A percentile compares a stretch with the other conserved stretches of the same genome.
Evolutionary conservation across 2,329 filamentous ascomycete genomes (phyloP).

Genomic region (Penicillium sp.): DNA sequence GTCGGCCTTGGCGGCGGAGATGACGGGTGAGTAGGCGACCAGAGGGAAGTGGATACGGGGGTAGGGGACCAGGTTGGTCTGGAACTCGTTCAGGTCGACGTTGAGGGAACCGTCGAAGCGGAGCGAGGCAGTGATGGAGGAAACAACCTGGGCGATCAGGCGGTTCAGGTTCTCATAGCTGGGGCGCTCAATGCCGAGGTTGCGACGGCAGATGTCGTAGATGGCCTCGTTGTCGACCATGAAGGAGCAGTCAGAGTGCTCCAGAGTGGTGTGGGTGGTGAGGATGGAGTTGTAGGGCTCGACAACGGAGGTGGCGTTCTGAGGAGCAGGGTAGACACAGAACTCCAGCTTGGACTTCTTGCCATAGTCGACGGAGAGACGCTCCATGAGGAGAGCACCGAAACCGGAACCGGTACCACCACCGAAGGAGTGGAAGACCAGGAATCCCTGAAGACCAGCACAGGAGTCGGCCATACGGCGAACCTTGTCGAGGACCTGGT

Average conservation of each 20-base stretch:
- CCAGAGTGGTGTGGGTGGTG: constrained; percentile 96
- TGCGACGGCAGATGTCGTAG: constrained; percentile 98
- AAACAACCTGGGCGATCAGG: constrained; percentile 97
- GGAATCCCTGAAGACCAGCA: constrained; percentile 95
- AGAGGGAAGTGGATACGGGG: constrained; percentile 99
- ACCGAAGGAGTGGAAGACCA: constrained; percentile 99
- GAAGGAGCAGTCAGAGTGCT: constrained; percentile 99
- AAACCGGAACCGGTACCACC: constrained; percentile 98
- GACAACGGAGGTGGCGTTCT: constrained; percentile 94
- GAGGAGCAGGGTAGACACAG: constrained; percentile 96
- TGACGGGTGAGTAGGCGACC: constrained; percentile 88
- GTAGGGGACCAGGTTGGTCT: constrained; percentile 99
- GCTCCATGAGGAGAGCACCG: constrained; percentile 97
- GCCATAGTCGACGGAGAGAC: constrained; percentile 96
- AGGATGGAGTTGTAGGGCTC: constrained; percentile 99
- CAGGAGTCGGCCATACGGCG: constrained; percentile 97
- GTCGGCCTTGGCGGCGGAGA: constrained; percentile 89
- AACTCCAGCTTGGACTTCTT: constrained; percentile 99
- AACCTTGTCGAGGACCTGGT: constrained; percentile 95
- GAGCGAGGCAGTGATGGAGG: constrained; percentile 95
- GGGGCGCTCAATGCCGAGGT: constrained; percentile 93
- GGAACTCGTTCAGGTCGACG: constrained; percentile 99
- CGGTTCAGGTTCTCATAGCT: constrained; percentile 99
- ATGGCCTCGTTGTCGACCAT: constrained; percentile 99
- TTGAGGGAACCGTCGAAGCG: constrained; percentile 98